Conservation (phyloP, 2,329 filamentous ascomycete species). For the Aspergillus pseudonomiae region DNA sequence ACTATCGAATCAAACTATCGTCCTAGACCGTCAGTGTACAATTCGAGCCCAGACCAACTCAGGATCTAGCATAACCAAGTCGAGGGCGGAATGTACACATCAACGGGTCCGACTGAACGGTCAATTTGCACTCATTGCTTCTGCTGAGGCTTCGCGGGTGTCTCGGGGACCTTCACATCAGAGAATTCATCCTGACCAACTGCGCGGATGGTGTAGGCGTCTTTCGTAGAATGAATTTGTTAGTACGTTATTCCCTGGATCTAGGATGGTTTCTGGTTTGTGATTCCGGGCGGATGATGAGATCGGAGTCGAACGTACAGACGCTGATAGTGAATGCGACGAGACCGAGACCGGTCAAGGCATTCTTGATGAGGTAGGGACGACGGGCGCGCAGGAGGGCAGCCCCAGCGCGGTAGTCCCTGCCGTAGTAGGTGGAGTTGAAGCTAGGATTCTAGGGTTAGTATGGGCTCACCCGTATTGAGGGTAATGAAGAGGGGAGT, state of each 20-base stretch:
- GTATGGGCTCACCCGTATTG: neutral
- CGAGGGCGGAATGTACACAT: neutral
- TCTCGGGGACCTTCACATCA: conserved; percentile 86
- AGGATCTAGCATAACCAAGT: neutral
- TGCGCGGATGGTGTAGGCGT: conserved; percentile 74
- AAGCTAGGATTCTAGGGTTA: conserved; percentile 46
- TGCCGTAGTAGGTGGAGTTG: conserved; percentile 89
- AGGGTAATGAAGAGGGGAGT: neutral
- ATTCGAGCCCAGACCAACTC: neutral
- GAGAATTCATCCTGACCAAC: conserved; percentile 97
- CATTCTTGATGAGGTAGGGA: conserved; percentile 90
- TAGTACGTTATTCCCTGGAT: neutral
- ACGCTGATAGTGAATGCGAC: conserved; percentile 77
- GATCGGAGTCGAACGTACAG: conserved; percentile 67
- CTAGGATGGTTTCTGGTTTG: neutral
- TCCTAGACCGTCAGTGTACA: neutral
- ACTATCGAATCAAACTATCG: neutral
- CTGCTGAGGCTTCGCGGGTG: conserved; percentile 50
- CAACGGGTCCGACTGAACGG: neutral
- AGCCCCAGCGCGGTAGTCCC: conserved; percentile 79
- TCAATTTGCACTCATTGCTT: conserved; percentile 28
- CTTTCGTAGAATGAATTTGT: conserved; percentile 43
- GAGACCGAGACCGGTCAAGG: conserved; percentile 75
- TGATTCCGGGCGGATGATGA: neutral
- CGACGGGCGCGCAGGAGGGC: conserved; percentile 88